Percentiles rank a stretch among this genome's conserved stretches.
Conservation (phyloP, 2,329 filamentous ascomycete genomes). For the Aspergillus oerlinghausenensis region DNA sequence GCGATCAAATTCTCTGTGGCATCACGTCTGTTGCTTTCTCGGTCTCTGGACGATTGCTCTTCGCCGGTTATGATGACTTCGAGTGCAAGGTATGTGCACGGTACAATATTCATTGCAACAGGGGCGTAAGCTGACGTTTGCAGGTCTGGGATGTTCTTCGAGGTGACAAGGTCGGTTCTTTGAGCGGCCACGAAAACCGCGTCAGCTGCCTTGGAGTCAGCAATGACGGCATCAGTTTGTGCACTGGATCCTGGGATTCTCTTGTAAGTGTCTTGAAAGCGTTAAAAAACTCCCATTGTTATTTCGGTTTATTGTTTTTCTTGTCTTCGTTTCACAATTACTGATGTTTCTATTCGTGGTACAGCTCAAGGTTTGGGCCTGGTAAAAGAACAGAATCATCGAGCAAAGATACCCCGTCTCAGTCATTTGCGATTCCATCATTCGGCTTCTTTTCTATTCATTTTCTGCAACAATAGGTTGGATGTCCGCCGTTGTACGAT, state of each 20-base stretch:
- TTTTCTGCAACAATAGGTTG: slow-evolving; percentile 31
- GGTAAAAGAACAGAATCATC: slow-evolving; percentile 46
- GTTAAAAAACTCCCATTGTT: background rate
- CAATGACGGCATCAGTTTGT: slow-evolving; percentile 98
- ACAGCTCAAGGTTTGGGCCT: slow-evolving; percentile 85
- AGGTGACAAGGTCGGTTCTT: slow-evolving; percentile 92
- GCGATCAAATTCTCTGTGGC: slow-evolving; percentile 92
- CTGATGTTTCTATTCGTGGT: slow-evolving; percentile 4
- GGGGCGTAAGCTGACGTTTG: slow-evolving; percentile 16
- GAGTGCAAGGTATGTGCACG: slow-evolving; percentile 84
- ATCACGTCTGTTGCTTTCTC: slow-evolving; percentile 98
- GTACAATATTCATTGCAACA: background rate
- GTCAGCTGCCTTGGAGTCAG: slow-evolving; percentile 98
- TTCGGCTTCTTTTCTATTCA: slow-evolving; percentile 31
- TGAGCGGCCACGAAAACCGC: slow-evolving; percentile 96
- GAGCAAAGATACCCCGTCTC: slow-evolving; percentile 35
- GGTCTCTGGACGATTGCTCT: slow-evolving; percentile 88
- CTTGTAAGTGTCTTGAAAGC: slow-evolving; percentile 61
- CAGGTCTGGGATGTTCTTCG: slow-evolving; percentile 98
- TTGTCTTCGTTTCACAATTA: background rate
- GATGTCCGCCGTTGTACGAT: slow-evolving; percentile 42
- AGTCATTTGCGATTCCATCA: slow-evolving; percentile 33
- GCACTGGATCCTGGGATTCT: slow-evolving; percentile 99
- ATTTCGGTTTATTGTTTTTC: too few species aligned
- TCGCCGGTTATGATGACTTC: slow-evolving; percentile 97